phyloP scores from a whole-genome alignment of 257 asterid genomes.

The Leptodermis oblonga region DNA sequence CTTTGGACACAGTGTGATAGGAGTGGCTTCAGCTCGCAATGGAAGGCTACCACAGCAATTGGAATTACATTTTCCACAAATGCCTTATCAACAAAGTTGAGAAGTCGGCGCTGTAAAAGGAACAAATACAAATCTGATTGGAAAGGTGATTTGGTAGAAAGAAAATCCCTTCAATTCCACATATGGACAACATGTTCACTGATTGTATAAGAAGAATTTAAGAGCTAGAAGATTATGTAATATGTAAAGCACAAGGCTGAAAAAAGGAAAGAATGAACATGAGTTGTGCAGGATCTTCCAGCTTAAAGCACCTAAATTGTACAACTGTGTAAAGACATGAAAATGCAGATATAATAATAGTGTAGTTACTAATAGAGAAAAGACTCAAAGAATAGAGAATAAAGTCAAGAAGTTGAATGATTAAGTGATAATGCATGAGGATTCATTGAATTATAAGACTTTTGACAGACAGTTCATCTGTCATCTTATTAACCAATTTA shows the following conservation, averaged over 20 bases:
- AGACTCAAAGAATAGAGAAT: too few species aligned
- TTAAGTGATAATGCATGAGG: too few species aligned
- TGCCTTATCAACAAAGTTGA: slow-evolving; percentile 65
- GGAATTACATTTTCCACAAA: slow-evolving; percentile 72
- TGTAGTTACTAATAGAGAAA: too few species aligned
- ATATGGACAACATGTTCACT: background rate
- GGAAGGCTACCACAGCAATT: slow-evolving; percentile 60
- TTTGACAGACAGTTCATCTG: too few species aligned
- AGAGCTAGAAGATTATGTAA: background rate
- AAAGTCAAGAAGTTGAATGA: too few species aligned
- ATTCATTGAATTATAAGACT: too few species aligned
- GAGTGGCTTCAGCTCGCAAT: slow-evolving; percentile 44
- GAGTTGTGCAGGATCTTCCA: background rate
- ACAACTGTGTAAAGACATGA: background rate
- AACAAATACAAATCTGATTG: background rate
- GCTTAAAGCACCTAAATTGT: background rate
- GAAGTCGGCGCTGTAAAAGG: slow-evolving; percentile 59
- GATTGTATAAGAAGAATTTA: too few species aligned
- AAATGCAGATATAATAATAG: background rate
- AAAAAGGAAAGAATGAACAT: background rate
- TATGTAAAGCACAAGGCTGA: background rate
- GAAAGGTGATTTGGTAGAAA: too few species aligned
- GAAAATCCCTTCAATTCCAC: background rate
- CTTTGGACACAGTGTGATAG: slow-evolving; percentile 46
- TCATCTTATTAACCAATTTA: too few species aligned